A percentile compares a stretch with the other conserved stretches of the same genome.
Evolutionary conservation across 257 asterid genomes (phyloP).

Genomic region (Solanum dulcamara): DNA sequence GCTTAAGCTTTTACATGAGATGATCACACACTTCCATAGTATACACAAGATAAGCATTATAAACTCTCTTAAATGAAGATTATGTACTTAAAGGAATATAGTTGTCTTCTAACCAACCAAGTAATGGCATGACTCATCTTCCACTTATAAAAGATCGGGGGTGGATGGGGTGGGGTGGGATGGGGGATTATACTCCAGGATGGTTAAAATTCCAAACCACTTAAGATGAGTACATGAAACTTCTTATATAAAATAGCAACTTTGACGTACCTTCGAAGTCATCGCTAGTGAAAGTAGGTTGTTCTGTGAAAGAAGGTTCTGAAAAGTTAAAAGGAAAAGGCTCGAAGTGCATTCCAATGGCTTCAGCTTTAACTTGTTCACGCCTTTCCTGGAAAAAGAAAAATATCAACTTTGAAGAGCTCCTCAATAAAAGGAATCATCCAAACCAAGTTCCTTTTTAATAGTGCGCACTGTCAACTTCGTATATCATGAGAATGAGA

Average conservation of each 20-base stretch:
- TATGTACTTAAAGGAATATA: not conserved
- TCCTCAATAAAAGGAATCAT: not conserved
- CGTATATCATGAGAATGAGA: not conserved
- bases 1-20: not conserved
- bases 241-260: not conserved
- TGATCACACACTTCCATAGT: not conserved
- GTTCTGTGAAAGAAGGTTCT: slow-evolving; percentile 22
- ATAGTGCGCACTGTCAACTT: not conserved
- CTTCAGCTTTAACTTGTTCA: slow-evolving; percentile 75
- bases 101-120: not conserved
- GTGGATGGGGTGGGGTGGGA: not conserved
- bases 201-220: not conserved
- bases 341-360: slow-evolving; percentile 32
- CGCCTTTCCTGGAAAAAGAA: slow-evolving; percentile 46
- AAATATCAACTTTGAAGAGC: not conserved
- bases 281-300: slow-evolving; percentile 66
- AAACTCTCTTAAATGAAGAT: not conserved
- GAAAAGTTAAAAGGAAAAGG: slow-evolving; percentile 29
- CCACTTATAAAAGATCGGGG: not conserved
- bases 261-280: slow-evolving; percentile 73
- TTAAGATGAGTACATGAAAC: not conserved
- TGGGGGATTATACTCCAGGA: not conserved
- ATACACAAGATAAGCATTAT: not conserved
- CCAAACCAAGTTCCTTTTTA: not conserved
- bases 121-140: not conserved